Evolutionary conservation across 2,329 filamentous ascomycete genomes (phyloP).

Genomic region (Phoma herbarum): DNA sequence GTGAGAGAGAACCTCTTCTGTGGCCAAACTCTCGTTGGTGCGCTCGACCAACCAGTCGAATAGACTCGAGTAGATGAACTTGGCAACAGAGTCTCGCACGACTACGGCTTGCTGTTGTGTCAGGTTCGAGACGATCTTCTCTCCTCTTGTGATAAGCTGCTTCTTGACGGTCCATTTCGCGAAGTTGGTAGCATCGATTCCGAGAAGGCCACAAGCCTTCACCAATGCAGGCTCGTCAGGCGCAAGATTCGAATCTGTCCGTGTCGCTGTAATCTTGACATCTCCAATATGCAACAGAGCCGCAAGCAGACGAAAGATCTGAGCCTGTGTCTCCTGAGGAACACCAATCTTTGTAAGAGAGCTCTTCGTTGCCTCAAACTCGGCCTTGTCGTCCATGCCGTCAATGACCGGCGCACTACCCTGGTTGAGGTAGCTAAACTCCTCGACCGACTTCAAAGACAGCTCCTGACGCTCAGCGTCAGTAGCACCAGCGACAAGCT

Average conservation of each 20-base stretch:
- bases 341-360: conserved; percentile 92
- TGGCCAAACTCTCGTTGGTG: conserved; percentile 90
- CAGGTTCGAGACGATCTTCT: conserved; percentile 96
- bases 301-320: conserved; percentile 90
- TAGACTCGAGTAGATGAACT: conserved; percentile 97
- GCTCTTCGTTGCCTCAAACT: conserved; percentile 87
- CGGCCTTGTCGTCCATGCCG: conserved; percentile 92
- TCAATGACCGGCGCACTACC: conserved; percentile 90
- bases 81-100: conserved; percentile 95
- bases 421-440: conserved; percentile 97
- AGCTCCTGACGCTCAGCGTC: conserved; percentile 83
- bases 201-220: conserved; percentile 83
- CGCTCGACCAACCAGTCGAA: conserved; percentile 99
- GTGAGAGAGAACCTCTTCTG: conserved; percentile 82
- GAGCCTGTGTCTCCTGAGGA: conserved; percentile 72
- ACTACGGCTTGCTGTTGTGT: conserved; percentile 93
- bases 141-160: conserved; percentile 92
- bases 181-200: conserved; percentile 85
- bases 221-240: conserved; percentile 82
- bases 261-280: conserved; percentile 90
- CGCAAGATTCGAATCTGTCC: conserved; percentile 85
- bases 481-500: conserved; percentile 90
- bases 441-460: conserved; percentile 80
- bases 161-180: conserved; percentile 99
- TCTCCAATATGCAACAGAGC: conserved; percentile 95